Evolutionary conservation across 768 basidiomycete species (phyloP), one percentile per base, ranked within the genome.

Genomic region (Suillus alpinus): DNA sequence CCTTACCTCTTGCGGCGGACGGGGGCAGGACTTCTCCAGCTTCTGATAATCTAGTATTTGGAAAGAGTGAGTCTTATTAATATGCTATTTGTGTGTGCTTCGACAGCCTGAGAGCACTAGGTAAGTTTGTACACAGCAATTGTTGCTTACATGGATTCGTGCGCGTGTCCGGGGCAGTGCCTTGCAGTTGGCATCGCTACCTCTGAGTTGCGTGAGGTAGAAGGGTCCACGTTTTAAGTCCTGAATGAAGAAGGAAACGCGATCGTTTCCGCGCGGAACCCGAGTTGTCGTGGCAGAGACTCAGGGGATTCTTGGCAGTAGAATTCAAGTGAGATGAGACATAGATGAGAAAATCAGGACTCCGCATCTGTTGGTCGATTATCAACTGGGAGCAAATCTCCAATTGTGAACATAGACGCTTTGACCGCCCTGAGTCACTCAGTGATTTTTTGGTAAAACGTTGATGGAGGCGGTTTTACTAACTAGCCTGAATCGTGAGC

Each of bases 381-480:
- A 49, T 53, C 23, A 32, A 47, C 26, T 47, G 46, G 46, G 39
- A 53, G 36, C 20, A 56, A 47, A 58, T 29, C 9, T 57, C 47
- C 57, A 36, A 39, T 56, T 37, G 59, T 18, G 49, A 50, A 50
- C 37, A 23, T 41, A 26, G 36, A 37, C 37, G 32, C 43, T 3
- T 47, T 26, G 20, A 34, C 52, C 13, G 49, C 56, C 57, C 57
- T 40, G 39, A 40, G 23, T 37, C 44, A 60, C 26, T 26, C 26
- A 26, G 26, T 26, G 26, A 26, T 26, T 60, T 67, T 65, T 56
- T 64, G 64, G 62, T n/a, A 58, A 32, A 58, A 46, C 65, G 59
- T 59, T 65, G 62, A 26, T 32, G 51, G 49, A 23, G 52, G 60
- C 62, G 6, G 64, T 67, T 69, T 69, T 66, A 60, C 59, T 39